Percentiles rank a stretch among this genome's conserved stretches.
Conservation (phyloP, 192 early-diverging fungal genomes). For the Coemansia sp. region DNA sequence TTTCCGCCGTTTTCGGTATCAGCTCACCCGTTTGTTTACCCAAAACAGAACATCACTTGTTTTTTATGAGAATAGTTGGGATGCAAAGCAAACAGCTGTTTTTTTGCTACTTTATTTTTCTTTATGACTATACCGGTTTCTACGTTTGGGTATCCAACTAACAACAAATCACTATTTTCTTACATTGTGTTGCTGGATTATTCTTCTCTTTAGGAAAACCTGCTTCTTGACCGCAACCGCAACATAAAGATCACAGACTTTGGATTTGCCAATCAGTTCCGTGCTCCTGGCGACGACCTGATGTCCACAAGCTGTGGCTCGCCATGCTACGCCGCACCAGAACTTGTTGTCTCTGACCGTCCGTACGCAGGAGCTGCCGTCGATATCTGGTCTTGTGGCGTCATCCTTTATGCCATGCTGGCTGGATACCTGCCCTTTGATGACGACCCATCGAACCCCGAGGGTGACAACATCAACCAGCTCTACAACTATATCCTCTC, state of each 20-base stretch:
- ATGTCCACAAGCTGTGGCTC: slow-evolving; percentile 96
- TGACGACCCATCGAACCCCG: slow-evolving; percentile 86
- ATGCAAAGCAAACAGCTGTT: too few species aligned
- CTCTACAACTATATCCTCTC: slow-evolving; percentile 83
- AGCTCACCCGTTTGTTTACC: too few species aligned
- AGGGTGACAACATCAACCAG: slow-evolving; percentile 86
- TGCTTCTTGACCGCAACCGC: slow-evolving; percentile 86
- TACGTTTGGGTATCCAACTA: not conserved
- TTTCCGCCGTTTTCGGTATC: too few species aligned
- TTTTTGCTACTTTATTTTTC: too few species aligned
- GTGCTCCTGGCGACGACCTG: slow-evolving; percentile 69
- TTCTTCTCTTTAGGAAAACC: slow-evolving; percentile 71
- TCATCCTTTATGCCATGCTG: slow-evolving; percentile 94
- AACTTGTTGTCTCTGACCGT: slow-evolving; percentile 95
- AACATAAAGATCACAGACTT: slow-evolving; percentile 98
- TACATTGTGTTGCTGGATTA: slow-evolving; percentile 6
- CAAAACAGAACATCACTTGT: too few species aligned
- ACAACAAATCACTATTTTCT: not conserved
- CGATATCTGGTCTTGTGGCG: slow-evolving; percentile 99
- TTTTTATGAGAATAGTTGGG: too few species aligned
- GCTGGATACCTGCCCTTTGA: slow-evolving; percentile 88
- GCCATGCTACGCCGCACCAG: slow-evolving; percentile 98
- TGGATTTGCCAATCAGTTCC: slow-evolving; percentile 94
- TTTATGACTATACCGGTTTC: too few species aligned
- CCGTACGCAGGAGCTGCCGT: slow-evolving; percentile 93